These are phyloP conservation scores for Albatrellus sp. DNA, from an alignment of 1,284 basidiomycete genomes.

Conservation along the genomic window DNA sequence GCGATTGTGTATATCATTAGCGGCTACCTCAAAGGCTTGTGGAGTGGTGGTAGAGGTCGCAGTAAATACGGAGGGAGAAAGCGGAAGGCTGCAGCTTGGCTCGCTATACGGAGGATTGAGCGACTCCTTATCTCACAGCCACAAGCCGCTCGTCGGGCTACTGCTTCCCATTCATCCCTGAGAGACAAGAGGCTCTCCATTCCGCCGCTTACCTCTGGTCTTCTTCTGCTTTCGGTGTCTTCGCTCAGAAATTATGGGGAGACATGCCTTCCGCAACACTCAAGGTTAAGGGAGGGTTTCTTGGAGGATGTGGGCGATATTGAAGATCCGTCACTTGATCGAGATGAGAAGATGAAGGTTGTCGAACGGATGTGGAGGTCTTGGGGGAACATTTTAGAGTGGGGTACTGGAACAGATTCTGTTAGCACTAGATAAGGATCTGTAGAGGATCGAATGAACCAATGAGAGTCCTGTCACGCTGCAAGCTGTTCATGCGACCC, in stretches of 20 bases:
- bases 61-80: slow-evolving; percentile 41
- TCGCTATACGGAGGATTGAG: slow-evolving; percentile 63
- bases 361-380: slow-evolving; percentile 87
- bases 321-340: slow-evolving; percentile 59
- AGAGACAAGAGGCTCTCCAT: slow-evolving; percentile 16
- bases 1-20: slow-evolving; percentile 66
- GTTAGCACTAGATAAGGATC: too few relatives aligned
- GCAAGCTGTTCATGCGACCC: too few relatives aligned
- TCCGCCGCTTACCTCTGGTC: slow-evolving; percentile 52
- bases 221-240: slow-evolving; percentile 63
- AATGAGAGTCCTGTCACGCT: too few relatives aligned
- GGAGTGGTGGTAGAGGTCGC: slow-evolving; percentile 32
- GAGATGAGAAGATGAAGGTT: slow-evolving; percentile 63
- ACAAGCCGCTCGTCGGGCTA: slow-evolving; percentile 8
- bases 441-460: too few relatives aligned
- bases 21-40: slow-evolving; percentile 38
- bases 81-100: slow-evolving; percentile 40
- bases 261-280: slow-evolving; percentile 36
- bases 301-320: slow-evolving; percentile 79
- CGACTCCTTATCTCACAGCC: slow-evolving; percentile 50
- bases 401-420: slow-evolving; percentile 22
- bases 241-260: slow-evolving; percentile 55
- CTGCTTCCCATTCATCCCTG: slow-evolving; percentile 1
- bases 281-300: slow-evolving; percentile 64
- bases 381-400: slow-evolving; percentile 59